Percentiles rank a stretch among this genome's conserved stretches.
Conservation (phyloP, 2,329 filamentous ascomycete species). For the Pseudogymnoascus destructans region DNA sequence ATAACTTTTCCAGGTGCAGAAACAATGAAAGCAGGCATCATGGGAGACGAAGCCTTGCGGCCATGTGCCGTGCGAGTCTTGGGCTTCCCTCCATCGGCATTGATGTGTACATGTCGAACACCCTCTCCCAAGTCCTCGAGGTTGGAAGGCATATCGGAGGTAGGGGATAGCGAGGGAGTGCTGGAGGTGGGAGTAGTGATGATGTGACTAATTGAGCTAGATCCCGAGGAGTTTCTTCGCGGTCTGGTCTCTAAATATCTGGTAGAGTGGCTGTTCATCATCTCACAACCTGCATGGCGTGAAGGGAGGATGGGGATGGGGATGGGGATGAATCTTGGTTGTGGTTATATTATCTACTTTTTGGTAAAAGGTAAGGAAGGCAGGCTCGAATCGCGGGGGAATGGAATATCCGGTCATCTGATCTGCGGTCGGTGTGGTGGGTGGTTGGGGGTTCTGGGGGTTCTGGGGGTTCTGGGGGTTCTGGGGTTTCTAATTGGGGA, state of each 20-base stretch:
- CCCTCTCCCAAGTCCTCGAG: conserved; percentile 2
- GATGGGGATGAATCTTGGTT: background rate
- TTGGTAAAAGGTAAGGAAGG: background rate
- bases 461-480: background rate
- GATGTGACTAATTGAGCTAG: conserved; percentile 2
- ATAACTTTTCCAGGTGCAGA: conserved; percentile 97
- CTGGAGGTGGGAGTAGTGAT: conserved; percentile 3
- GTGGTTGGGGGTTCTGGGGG: background rate
- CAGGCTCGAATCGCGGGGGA: background rate
- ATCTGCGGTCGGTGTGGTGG: too few species aligned
- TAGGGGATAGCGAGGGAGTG: background rate
- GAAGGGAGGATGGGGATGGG: background rate
- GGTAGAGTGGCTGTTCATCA: background rate
- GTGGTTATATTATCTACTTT: background rate
- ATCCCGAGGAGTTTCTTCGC: background rate
- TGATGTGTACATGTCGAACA: conserved; percentile 12
- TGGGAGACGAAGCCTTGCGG: conserved; percentile 48
- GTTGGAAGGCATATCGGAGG: conserved; percentile 6
- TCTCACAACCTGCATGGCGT: background rate
- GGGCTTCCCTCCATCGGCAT: conserved; percentile 16
- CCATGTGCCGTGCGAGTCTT: conserved; percentile 16
- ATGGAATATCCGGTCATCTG: background rate
- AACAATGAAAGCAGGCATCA: conserved; percentile 91
- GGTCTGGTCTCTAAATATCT: background rate
- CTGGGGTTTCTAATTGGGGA: background rate